A percentile compares a stretch with the other conserved stretches of the same genome.
Conservation (phyloP, 805 yeast species). For the Candida sithepensis region DNA sequence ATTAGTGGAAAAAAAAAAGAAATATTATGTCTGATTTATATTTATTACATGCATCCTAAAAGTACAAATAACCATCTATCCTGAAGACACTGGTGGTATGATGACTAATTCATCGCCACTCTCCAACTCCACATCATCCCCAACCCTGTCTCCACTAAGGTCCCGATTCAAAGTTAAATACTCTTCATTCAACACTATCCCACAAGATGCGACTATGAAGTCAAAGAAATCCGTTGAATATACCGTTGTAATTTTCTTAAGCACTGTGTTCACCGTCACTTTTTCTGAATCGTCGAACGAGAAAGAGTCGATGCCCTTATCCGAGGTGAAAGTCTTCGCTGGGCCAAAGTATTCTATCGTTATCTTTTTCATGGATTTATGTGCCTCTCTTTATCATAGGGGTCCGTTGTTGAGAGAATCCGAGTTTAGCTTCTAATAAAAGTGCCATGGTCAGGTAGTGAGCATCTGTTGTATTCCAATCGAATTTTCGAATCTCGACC, state of each 20-base stretch:
- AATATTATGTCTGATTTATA: background rate
- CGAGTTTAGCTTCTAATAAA: too few relatives aligned
- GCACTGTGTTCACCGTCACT: slow-evolving; percentile 5
- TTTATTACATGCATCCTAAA: background rate
- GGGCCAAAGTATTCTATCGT: slow-evolving; percentile 31
- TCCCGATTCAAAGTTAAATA: slow-evolving; percentile 23
- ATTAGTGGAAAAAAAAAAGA: background rate
- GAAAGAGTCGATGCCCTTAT: slow-evolving; percentile 12
- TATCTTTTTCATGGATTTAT: slow-evolving; percentile 9
- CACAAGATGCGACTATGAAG: slow-evolving; percentile 23
- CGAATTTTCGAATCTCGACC: too few relatives aligned
- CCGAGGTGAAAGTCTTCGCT: slow-evolving; percentile 25
- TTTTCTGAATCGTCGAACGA: background rate
- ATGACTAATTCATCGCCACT: slow-evolving; percentile 23
- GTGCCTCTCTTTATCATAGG: too few relatives aligned
- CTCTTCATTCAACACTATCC: slow-evolving; percentile 26
- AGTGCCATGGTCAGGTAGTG: too few relatives aligned
- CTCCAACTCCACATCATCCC: slow-evolving; percentile 8
- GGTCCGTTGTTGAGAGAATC: too few relatives aligned
- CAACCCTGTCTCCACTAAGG: background rate
- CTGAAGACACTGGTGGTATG: slow-evolving; percentile 32
- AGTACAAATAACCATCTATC: slow-evolving; percentile 8
- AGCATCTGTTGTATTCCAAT: too few relatives aligned
- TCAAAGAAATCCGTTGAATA: slow-evolving; percentile 19
- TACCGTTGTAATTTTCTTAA: slow-evolving; percentile 1